phyloP scores from a whole-genome alignment of 768 basidiomycete species.

The Hemileccinum impolitum region DNA sequence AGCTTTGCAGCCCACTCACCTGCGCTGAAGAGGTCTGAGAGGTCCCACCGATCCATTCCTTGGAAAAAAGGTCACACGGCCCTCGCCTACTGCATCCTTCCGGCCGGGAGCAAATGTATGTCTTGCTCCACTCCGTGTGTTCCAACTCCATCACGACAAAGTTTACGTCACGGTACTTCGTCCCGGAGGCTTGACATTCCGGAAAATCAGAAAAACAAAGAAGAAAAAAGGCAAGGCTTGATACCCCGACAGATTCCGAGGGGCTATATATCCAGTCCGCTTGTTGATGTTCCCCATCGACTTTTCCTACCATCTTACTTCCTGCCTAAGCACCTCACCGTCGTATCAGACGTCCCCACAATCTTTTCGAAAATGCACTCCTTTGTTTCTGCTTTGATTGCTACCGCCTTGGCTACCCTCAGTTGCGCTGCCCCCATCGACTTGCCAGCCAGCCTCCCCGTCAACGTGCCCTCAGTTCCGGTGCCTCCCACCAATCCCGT shows the following conservation, averaged over 20 bases:
- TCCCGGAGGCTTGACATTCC: background rate
- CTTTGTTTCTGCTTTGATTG: constrained; percentile 26
- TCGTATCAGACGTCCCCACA: constrained; percentile 25
- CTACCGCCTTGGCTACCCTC: constrained; percentile 30
- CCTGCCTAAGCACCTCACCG: background rate
- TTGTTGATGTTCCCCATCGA: constrained; percentile 8
- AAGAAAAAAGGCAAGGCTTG: background rate
- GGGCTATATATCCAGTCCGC: constrained; percentile 18
- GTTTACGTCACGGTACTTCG: constrained; percentile 7
- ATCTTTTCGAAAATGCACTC: constrained; percentile 38
- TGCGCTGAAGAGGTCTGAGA: background rate
- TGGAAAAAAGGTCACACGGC: background rate
- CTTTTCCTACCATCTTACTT: constrained; percentile 16
- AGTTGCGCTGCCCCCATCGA: constrained; percentile 21
- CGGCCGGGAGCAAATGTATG: background rate
- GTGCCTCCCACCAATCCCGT: too few species aligned
- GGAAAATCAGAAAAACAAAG: background rate
- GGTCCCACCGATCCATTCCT: too few species aligned
- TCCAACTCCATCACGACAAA: constrained; percentile 2
- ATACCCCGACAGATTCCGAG: background rate
- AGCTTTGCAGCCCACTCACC: background rate
- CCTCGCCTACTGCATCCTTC: background rate
- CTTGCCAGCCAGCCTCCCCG: background rate
- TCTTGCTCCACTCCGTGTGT: constrained; percentile 16
- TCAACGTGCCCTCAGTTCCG: too few species aligned